Conservation (phyloP, 352 stramenopile species). For the Phytophthora multivora region DNA sequence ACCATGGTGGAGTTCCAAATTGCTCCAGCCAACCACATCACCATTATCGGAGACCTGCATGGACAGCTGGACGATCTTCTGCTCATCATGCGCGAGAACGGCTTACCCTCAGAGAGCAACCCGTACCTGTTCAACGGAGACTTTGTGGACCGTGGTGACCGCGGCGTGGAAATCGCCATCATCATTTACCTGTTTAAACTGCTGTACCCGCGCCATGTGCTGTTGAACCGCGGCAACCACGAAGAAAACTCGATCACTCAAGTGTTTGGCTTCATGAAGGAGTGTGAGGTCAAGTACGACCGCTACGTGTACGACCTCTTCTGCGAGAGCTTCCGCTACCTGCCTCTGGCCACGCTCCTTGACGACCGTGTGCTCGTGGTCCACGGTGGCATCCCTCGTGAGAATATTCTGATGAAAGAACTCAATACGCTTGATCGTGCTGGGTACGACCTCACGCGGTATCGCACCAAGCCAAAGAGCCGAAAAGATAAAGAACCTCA, state of each 20-base stretch:
- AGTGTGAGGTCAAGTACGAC: conserved; percentile 87
- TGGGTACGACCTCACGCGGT: conserved; percentile 79
- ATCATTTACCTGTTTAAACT: conserved; percentile 87
- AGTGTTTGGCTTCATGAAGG: conserved; percentile 89
- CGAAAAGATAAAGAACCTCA: conserved; percentile 58
- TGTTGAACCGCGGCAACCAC: conserved; percentile 88
- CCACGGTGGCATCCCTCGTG: conserved; percentile 80
- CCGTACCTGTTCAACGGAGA: conserved; percentile 90
- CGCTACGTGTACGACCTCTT: conserved; percentile 79
- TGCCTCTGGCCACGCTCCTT: conserved; percentile 77
- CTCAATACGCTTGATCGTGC: conserved; percentile 64
- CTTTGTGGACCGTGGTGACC: conserved; percentile 83
- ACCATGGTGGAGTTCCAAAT: conserved; percentile 75
- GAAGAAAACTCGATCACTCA: conserved; percentile 87
- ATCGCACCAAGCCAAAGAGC: conserved; percentile 63
- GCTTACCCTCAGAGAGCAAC: conserved; percentile 70
- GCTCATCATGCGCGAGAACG: conserved; percentile 86
- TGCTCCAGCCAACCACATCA: conserved; percentile 75
- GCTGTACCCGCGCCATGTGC: conserved; percentile 72
- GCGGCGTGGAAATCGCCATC: conserved; percentile 77
- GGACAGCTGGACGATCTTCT: conserved; percentile 87
- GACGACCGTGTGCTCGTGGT: conserved; percentile 78
- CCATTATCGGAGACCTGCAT: conserved; percentile 83
- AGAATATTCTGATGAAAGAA: conserved; percentile 57
- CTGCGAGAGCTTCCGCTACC: conserved; percentile 78